Conservation (phyloP, 441 rosid species). For the Biscutella auriculata region DNA sequence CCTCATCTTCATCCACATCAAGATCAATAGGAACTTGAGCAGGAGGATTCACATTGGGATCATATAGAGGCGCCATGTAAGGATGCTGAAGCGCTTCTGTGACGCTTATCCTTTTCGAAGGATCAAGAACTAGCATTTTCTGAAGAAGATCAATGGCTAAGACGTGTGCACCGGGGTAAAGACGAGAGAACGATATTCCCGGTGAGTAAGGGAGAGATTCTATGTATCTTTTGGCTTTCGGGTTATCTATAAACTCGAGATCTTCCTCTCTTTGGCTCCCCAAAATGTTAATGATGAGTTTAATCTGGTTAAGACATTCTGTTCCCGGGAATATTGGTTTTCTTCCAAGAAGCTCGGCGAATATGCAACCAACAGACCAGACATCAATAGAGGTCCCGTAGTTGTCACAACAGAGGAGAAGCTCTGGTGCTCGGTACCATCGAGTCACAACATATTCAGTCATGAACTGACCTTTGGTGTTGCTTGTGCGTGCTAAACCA, state of each 20-base stretch:
- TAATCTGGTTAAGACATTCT: constrained; percentile 29
- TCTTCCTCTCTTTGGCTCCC: constrained; percentile 29
- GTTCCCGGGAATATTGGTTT: constrained; percentile 32
- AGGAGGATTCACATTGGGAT: constrained; percentile 46
- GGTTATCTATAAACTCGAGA: constrained; percentile 26
- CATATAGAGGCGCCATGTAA: constrained; percentile 59
- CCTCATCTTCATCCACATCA: constrained; percentile 46
- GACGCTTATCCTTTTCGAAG: constrained; percentile 55
- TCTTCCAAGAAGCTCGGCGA: constrained; percentile 25
- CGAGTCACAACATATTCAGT: constrained; percentile 36
- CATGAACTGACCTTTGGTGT: constrained; percentile 43
- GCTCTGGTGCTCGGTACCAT: constrained; percentile 35
- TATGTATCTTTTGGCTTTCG: constrained; percentile 23
- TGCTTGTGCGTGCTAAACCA: constrained; percentile 36
- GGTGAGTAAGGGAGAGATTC: constrained; percentile 22
- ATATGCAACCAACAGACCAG: constrained; percentile 38
- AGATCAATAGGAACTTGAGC: constrained; percentile 61
- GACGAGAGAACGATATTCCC: constrained; percentile 15
- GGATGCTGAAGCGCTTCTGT: constrained; percentile 76
- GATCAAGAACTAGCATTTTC: constrained; percentile 32
- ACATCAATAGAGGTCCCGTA: constrained; percentile 32
- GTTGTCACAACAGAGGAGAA: constrained; percentile 33
- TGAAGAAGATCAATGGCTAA: constrained; percentile 28
- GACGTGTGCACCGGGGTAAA: constrained; percentile 19
- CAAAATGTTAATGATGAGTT: constrained; percentile 25